Evolutionary conservation across 345 rosid species (phyloP).

Genomic region (Viola odorata): DNA sequence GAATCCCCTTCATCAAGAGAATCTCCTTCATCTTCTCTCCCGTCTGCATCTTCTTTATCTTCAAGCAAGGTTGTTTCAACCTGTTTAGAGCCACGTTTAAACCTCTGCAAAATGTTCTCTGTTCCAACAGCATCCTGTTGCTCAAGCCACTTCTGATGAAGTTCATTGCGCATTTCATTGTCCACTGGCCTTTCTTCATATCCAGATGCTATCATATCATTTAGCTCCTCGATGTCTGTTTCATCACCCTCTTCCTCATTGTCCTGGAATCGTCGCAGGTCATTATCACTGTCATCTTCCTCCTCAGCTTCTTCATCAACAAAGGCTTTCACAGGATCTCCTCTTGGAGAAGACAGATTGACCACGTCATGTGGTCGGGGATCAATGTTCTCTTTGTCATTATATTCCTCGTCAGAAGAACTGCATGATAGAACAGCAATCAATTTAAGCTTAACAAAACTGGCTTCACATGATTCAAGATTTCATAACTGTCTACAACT

Average conservation of each 20-base stretch:
- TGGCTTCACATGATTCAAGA: neutral
- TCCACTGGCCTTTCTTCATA: slow-evolving; percentile 66
- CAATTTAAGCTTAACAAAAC: neutral
- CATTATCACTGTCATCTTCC: slow-evolving; percentile 93
- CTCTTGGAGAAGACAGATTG: slow-evolving; percentile 40
- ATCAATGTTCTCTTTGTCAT: slow-evolving; percentile 53
- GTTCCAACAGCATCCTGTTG: slow-evolving; percentile 85
- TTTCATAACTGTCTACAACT: neutral
- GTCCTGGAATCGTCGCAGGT: slow-evolving; percentile 54
- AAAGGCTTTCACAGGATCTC: slow-evolving; percentile 75
- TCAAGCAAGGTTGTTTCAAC: slow-evolving; percentile 35
- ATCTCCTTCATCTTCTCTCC: slow-evolving; percentile 25
- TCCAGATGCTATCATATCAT: slow-evolving; percentile 67
- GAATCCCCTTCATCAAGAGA: slow-evolving; percentile 23
- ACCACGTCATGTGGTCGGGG: slow-evolving; percentile 26
- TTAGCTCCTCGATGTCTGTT: slow-evolving; percentile 58
- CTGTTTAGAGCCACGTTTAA: slow-evolving; percentile 52
- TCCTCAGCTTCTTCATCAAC: slow-evolving; percentile 92
- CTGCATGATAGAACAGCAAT: slow-evolving; percentile 27
- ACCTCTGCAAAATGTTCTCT: slow-evolving; percentile 65
- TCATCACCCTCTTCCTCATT: slow-evolving; percentile 68
- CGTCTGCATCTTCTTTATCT: slow-evolving; percentile 42
- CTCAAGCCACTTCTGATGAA: slow-evolving; percentile 93
- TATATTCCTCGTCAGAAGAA: slow-evolving; percentile 49
- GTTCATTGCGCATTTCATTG: slow-evolving; percentile 67